Evolutionary conservation across 2,329 filamentous ascomycete genomes (phyloP).

Genomic region (Ophiostoma sp.): DNA sequence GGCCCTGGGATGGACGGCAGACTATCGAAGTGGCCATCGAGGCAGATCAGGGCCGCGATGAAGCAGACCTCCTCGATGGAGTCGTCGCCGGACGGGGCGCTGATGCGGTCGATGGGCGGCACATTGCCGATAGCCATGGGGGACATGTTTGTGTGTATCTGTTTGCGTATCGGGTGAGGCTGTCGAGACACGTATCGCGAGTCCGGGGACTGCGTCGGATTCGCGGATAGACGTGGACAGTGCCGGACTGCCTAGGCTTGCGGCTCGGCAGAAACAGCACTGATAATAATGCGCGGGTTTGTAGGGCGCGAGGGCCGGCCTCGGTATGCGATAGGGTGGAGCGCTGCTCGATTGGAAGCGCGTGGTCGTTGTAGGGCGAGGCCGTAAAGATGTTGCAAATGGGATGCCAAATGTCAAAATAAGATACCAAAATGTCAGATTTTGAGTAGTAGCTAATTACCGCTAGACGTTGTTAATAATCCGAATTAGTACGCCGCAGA

Average conservation of each 20-base stretch:
- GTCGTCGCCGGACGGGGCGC: slow-evolving; percentile 34
- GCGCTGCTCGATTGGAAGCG: background rate
- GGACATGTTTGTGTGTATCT: slow-evolving; percentile 24
- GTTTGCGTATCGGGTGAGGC: background rate
- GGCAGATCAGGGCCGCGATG: slow-evolving; percentile 54
- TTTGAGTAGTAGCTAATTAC: background rate
- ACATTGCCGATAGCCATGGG: slow-evolving; percentile 24
- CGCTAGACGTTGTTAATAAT: background rate
- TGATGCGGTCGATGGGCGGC: slow-evolving; percentile 29
- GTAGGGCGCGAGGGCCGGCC: background rate
- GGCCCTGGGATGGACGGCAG: slow-evolving; percentile 51
- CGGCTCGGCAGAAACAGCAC: background rate
- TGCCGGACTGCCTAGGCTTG: background rate
- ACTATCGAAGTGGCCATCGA: slow-evolving; percentile 57
- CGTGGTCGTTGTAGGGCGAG: background rate
- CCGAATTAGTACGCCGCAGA: background rate
- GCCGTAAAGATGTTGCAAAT: background rate
- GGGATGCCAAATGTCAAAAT: background rate
- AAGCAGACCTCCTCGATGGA: slow-evolving; percentile 62
- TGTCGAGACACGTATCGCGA: background rate
- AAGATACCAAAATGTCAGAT: background rate
- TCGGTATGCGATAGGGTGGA: background rate
- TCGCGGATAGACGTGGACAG: background rate
- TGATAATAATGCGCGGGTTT: background rate
- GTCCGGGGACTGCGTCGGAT: background rate